Evolutionary conservation across 2,329 filamentous ascomycete species (phyloP), one percentile per base, ranked within the genome.

Genomic region (Sclerotinia trifoliorum): DNA sequence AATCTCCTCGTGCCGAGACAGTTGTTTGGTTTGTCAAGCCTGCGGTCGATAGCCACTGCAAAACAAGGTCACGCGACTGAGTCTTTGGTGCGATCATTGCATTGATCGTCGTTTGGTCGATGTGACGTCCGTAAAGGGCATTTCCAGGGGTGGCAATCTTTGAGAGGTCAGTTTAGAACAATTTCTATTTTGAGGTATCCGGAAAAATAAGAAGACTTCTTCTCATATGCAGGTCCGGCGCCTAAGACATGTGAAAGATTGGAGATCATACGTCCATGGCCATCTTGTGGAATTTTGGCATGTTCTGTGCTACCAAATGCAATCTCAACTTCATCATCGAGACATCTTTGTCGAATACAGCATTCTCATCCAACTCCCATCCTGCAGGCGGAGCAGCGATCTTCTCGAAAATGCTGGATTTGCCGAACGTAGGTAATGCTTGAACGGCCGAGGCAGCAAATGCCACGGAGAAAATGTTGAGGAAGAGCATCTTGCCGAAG

Each of bases 21-120:
- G 75, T 84, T 82, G 69, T 76, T 74, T 60, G 79, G 68, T 63
- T 78, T 73, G 39, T 76, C 74, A 70, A 86, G 79, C 68, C 82
- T 82, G 75, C 84, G 80, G 70, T 83, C 80, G 77, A 77, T 11
- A 88, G 79, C 86, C 85, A 88, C 66, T 84, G 80, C 67, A 84
- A 80, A n/a, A 88, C 84, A n/a, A 84, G 78, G 46, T 83, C 77
- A 19, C 81, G 77, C 0, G 85, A 84, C 73, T 87, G 80, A 5
- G 84, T 79, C 8, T 81, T 79, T 2, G 86, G 86, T 69, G 80
- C 80, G 63, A 88, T 79, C 55, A 88, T 80, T 56, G 82, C 78
- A 62, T 84, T 79, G 42, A 88, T 83, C 65, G 86, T 81, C 19
- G 81, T 77, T 10, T 80, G 79, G 42, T 79, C 81, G 63, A 88